phyloP scores from a whole-genome alignment of 2,329 filamentous ascomycete species.

The Phialemonium atrogriseum region DNA sequence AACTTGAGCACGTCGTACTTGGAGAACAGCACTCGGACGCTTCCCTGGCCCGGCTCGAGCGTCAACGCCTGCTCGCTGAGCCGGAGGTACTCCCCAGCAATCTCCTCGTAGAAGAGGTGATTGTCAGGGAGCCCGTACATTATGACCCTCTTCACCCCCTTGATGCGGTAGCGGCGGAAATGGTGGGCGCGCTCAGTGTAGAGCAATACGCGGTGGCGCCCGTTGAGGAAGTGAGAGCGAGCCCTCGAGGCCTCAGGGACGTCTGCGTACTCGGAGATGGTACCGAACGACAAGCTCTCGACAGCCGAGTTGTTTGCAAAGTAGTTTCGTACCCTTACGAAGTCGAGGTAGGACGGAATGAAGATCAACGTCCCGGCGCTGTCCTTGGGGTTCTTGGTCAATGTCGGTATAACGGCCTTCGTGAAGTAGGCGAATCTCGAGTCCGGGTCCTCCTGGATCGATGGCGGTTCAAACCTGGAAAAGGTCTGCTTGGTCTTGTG shows the following conservation, averaged over 20 bases:
- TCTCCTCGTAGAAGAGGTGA: slow-evolving; percentile 69
- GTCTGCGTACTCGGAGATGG: slow-evolving; percentile 82
- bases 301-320: slow-evolving; percentile 64
- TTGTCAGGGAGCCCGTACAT: slow-evolving; percentile 91
- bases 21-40: slow-evolving; percentile 62
- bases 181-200: slow-evolving; percentile 97
- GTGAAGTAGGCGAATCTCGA: slow-evolving; percentile 87
- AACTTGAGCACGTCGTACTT: slow-evolving; percentile 85
- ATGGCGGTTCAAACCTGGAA: slow-evolving; percentile 68
- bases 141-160: slow-evolving; percentile 74
- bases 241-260: slow-evolving; percentile 73
- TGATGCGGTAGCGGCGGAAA: slow-evolving; percentile 79
- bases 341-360: slow-evolving; percentile 90
- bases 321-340: slow-evolving; percentile 86
- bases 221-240: slow-evolving; percentile 77
- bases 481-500: slow-evolving; percentile 79
- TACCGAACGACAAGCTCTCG: slow-evolving; percentile 58
- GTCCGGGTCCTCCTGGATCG: slow-evolving; percentile 71
- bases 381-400: slow-evolving; percentile 61
- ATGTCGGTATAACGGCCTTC: slow-evolving; percentile 66
- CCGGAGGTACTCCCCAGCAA: slow-evolving; percentile 59
- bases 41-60: slow-evolving; percentile 50
- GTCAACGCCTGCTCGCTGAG: slow-evolving; percentile 48
- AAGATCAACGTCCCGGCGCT: slow-evolving; percentile 71
- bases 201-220: slow-evolving; percentile 72